Conservation (phyloP, 148 eudicot genomes). For the Chenopodium album region DNA sequence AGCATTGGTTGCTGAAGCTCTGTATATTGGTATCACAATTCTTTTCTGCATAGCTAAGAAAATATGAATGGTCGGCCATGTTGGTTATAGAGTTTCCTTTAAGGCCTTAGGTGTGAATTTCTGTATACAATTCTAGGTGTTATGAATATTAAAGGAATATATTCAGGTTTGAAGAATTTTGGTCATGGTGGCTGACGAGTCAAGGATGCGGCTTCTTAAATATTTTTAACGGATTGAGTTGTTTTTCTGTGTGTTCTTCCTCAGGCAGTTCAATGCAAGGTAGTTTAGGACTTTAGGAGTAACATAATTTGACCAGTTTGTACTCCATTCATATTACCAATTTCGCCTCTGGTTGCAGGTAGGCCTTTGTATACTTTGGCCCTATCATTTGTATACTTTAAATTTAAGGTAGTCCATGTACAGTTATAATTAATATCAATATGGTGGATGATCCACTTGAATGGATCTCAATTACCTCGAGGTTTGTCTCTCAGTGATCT, state of each 20-base stretch:
- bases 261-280: background rate
- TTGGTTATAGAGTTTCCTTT: background rate
- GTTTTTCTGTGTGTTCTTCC: background rate
- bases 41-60: background rate
- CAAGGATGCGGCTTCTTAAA: background rate
- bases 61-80: background rate
- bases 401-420: background rate
- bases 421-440: background rate
- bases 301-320: background rate
- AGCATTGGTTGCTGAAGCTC: conserved; percentile 59
- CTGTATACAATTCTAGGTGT: background rate
- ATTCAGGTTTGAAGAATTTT: conserved; percentile 7
- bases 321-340: background rate
- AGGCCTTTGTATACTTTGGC: background rate
- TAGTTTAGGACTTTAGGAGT: background rate
- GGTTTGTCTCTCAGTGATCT: background rate
- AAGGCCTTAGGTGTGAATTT: background rate
- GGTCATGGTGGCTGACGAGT: background rate
- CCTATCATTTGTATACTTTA: background rate
- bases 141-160: background rate
- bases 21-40: background rate
- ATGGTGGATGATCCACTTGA: background rate
- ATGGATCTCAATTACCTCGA: background rate
- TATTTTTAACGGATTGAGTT: background rate
- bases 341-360: background rate